These are phyloP conservation scores for Sideroxylon spinosum DNA, from an alignment of 179 eudicot species.

Conservation along the genomic window DNA sequence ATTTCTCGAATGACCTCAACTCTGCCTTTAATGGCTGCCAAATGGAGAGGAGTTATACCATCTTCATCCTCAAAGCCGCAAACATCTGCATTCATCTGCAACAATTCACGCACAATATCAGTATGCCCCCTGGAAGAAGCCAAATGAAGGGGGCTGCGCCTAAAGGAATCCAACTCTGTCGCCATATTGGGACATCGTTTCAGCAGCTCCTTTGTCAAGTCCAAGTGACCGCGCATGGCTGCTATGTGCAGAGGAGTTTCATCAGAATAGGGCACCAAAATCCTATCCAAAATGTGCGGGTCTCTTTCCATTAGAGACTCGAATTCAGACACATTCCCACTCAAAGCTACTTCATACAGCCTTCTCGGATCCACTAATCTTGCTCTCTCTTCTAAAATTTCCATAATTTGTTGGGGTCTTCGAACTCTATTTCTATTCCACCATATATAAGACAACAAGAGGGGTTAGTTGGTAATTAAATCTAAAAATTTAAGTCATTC, in stretches of 20 bases:
- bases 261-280: background rate
- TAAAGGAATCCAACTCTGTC: background rate
- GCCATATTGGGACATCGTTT: background rate
- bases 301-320: background rate
- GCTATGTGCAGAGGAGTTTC: background rate
- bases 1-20: background rate
- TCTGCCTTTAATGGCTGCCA: background rate
- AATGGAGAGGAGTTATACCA: slow-evolving; percentile 3
- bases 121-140: background rate
- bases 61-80: background rate
- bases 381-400: no score
- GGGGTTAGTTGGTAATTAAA: no score
- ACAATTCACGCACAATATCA: background rate
- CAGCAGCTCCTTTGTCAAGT: background rate
- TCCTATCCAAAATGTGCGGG: background rate
- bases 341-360: background rate
- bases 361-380: no score
- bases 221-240: background rate
- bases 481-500: no score
- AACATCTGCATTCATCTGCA: background rate
- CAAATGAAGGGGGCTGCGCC: slow-evolving; percentile 1
- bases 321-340: background rate
- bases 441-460: no score
- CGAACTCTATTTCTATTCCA: no score
- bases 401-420: no score